Conservation (phyloP, 768 basidiomycete genomes). For the Lactarius deliciosus region DNA sequence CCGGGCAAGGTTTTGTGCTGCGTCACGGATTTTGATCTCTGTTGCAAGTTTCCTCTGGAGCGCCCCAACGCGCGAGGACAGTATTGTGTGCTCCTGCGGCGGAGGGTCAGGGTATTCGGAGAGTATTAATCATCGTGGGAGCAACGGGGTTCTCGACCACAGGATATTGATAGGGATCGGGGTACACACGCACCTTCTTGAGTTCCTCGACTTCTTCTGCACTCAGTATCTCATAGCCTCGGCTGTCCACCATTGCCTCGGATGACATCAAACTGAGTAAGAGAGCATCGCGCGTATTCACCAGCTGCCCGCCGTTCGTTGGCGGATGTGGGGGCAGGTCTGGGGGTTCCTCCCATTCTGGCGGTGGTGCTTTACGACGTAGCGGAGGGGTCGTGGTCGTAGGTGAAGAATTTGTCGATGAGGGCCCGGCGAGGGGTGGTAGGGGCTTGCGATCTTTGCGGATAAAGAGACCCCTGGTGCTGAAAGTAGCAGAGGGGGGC, state of each 20-base stretch:
- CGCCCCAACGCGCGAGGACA: constrained; percentile 63
- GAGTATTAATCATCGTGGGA: no score
- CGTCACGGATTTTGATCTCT: constrained; percentile 88
- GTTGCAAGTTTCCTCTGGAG: constrained; percentile 72
- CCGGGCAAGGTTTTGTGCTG: constrained; percentile 70
- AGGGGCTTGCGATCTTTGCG: constrained; percentile 29
- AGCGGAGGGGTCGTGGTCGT: constrained; percentile 11
- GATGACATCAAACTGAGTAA: constrained; percentile 88
- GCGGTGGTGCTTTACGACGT: constrained; percentile 20
- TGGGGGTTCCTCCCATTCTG: constrained; percentile 8
- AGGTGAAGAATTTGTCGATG: constrained; percentile 32
- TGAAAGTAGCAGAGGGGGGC: constrained; percentile 17
- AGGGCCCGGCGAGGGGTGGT: constrained; percentile 34
- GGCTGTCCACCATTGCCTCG: constrained; percentile 92
- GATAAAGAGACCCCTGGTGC: constrained; percentile 30
- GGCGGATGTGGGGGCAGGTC: not conserved
- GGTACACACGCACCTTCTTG: constrained; percentile 61
- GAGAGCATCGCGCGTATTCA: constrained; percentile 76
- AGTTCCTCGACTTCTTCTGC: constrained; percentile 70
- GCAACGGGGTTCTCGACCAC: no score
- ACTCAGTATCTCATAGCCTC: constrained; percentile 72
- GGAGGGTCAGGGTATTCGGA: constrained; percentile 18
- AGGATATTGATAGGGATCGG: constrained; percentile 31
- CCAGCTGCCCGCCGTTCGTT: constrained; percentile 23
- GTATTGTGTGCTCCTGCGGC: constrained; percentile 68